These are phyloP conservation scores for Phytophthora capsici DNA, from an alignment of 352 stramenopile species.

Conservation along the genomic window DNA sequence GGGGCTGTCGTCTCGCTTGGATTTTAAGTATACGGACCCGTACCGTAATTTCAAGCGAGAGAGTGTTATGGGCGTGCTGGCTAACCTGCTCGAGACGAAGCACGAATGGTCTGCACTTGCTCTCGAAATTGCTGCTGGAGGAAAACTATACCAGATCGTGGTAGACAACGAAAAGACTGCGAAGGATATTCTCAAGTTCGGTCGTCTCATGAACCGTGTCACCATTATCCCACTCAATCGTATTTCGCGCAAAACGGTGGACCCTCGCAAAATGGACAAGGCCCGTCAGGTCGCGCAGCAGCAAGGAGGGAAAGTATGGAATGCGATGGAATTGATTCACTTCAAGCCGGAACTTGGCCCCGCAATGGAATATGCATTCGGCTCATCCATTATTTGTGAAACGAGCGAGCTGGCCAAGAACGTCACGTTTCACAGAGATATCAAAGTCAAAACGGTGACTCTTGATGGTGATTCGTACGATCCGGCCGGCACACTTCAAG, in stretches of 20 bases:
- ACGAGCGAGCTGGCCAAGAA: slow-evolving; percentile 91
- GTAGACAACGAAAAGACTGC: slow-evolving; percentile 98
- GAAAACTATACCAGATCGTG: slow-evolving; percentile 99
- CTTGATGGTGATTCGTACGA: slow-evolving; percentile 99
- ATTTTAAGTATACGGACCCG: slow-evolving; percentile 97
- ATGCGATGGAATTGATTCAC: slow-evolving; percentile 97
- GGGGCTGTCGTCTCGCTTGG: slow-evolving; percentile 94
- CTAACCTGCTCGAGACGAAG: slow-evolving; percentile 95
- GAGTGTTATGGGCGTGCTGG: slow-evolving; percentile 98
- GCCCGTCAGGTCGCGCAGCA: slow-evolving; percentile 88
- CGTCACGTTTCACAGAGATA: slow-evolving; percentile 90
- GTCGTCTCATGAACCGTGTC: slow-evolving; percentile 95
- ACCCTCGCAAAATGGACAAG: slow-evolving; percentile 76
- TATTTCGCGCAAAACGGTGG: slow-evolving; percentile 89
- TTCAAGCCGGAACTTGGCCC: slow-evolving; percentile 95
- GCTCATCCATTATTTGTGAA: slow-evolving; percentile 98
- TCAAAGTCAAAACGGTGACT: slow-evolving; percentile 97
- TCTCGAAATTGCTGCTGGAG: slow-evolving; percentile 97
- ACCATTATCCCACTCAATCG: slow-evolving; percentile 99
- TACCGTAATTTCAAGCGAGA: slow-evolving; percentile 94
- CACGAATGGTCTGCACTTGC: slow-evolving; percentile 94
- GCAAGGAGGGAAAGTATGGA: slow-evolving; percentile 90
- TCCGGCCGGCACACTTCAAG: slow-evolving; percentile 96
- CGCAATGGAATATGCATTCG: slow-evolving; percentile 99
- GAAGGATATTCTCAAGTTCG: slow-evolving; percentile 98